phyloP scores from a whole-genome alignment of 2,329 filamentous ascomycete species.

The Clarireedia homoeocarpa region DNA sequence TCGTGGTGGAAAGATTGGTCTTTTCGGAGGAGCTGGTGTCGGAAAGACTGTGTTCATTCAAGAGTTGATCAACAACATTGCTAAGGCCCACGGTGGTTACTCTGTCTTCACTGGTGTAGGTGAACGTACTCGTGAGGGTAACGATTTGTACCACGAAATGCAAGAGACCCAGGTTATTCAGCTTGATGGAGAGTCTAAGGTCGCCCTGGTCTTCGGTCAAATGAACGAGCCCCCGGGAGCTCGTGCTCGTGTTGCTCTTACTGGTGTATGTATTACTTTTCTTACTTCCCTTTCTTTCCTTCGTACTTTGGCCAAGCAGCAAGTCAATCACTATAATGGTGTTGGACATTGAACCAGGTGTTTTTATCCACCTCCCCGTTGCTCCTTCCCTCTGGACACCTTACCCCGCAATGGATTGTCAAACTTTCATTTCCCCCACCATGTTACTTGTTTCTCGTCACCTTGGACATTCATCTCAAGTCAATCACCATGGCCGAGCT shows the following conservation, averaged over 20 bases:
- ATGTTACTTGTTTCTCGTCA: not conserved
- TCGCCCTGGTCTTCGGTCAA: conserved; percentile 98
- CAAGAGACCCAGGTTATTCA: conserved; percentile 99
- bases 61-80: conserved; percentile 99
- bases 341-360: too few species aligned
- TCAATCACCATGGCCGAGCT: too few species aligned
- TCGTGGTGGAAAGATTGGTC: conserved; percentile 99
- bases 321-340: too few species aligned
- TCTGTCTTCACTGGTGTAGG: conserved; percentile 99
- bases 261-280: conserved; percentile 44
- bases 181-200: conserved; percentile 98
- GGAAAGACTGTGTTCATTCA: conserved; percentile 99
- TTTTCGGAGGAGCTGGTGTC: conserved; percentile 99
- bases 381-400: not conserved
- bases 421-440: not conserved
- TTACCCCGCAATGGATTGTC: not conserved
- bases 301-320: not conserved
- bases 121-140: conserved; percentile 99
- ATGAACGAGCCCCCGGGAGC: conserved; percentile 99
- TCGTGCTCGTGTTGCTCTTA: conserved; percentile 98
- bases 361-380: too few species aligned
- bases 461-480: not conserved
- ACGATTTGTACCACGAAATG: conserved; percentile 99
- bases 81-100: conserved; percentile 99
- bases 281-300: not conserved